Evolutionary conservation across 129 eudicot species (phyloP).

Genomic region (Heracleum sosnowskyi): DNA sequence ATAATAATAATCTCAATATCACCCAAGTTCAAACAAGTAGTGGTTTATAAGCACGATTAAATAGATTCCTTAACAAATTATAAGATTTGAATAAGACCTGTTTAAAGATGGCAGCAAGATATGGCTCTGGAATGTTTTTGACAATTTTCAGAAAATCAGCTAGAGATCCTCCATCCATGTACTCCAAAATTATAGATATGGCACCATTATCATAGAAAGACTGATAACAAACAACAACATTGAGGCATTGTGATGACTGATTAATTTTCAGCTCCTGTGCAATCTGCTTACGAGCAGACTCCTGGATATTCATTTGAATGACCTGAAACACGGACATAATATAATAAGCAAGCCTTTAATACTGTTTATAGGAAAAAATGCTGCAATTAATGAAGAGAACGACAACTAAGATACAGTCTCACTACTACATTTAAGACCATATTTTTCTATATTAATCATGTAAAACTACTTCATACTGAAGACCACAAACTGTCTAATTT

Average conservation of each 20-base stretch:
- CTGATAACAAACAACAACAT: constrained; percentile 85
- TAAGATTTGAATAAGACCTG: constrained; percentile 40
- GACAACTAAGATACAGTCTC: background rate
- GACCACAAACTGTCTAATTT: background rate
- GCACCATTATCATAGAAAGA: constrained; percentile 90
- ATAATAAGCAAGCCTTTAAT: constrained; percentile 15
- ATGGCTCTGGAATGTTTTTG: constrained; percentile 65
- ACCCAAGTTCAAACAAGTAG: background rate
- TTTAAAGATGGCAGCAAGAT: constrained; percentile 89
- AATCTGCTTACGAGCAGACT: constrained; percentile 58
- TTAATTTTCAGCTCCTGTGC: constrained; percentile 93
- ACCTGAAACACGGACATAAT: constrained; percentile 36
- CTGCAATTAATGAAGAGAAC: background rate
- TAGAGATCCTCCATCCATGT: constrained; percentile 99
- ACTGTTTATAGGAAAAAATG: background rate
- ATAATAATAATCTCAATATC: background rate
- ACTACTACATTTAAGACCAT: background rate
- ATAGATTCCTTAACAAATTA: background rate
- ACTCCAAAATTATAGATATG: constrained; percentile 89
- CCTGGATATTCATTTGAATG: constrained; percentile 86
- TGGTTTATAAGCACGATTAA: background rate
- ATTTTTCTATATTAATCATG: background rate
- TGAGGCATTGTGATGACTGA: constrained; percentile 82
- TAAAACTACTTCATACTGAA: background rate
- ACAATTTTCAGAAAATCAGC: constrained; percentile 80